phyloP scores from a whole-genome alignment of 2,329 filamentous ascomycete genomes.

The Xylaria multiplex region DNA sequence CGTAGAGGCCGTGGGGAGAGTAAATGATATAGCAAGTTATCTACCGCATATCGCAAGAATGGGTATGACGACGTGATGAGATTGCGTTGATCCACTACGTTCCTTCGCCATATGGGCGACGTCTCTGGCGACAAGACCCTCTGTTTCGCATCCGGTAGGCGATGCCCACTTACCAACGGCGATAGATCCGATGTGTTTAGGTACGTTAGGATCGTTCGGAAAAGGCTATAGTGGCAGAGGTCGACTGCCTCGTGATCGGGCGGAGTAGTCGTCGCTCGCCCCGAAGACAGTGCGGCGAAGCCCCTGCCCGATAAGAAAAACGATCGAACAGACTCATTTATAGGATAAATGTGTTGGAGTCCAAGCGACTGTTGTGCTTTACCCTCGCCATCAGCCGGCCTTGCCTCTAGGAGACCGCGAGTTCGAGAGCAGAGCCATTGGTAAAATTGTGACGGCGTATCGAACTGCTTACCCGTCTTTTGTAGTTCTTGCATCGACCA shows the following conservation, averaged over 20 bases:
- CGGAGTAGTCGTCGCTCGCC: slow-evolving; percentile 11
- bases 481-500: slow-evolving; percentile 35
- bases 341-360: slow-evolving; percentile 31
- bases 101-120: slow-evolving; percentile 23
- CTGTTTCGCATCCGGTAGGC: slow-evolving; percentile 8
- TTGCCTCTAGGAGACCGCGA: slow-evolving; percentile 25
- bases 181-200: slow-evolving; percentile 34
- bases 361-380: slow-evolving; percentile 32
- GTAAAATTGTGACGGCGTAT: slow-evolving; percentile 36
- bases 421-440: slow-evolving; percentile 33
- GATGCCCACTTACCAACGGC: slow-evolving; percentile 32
- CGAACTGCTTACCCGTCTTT: slow-evolving; percentile 35
- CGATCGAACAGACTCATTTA: slow-evolving; percentile 29
- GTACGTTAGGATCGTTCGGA: slow-evolving; percentile 35
- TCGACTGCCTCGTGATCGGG: slow-evolving; percentile 22
- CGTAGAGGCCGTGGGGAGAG: slow-evolving; percentile 29
- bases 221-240: slow-evolving; percentile 32
- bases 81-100: slow-evolving; percentile 30
- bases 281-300: slow-evolving; percentile 23
- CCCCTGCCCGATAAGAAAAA: slow-evolving; percentile 36
- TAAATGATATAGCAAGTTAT: slow-evolving; percentile 34
- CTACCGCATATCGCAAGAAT: slow-evolving; percentile 34
- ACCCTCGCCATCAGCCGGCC: slow-evolving; percentile 2
- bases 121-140: slow-evolving; percentile 9
- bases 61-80: slow-evolving; percentile 35